Conservation (phyloP, 106 monocot species). For the Apostasia ramifera region DNA sequence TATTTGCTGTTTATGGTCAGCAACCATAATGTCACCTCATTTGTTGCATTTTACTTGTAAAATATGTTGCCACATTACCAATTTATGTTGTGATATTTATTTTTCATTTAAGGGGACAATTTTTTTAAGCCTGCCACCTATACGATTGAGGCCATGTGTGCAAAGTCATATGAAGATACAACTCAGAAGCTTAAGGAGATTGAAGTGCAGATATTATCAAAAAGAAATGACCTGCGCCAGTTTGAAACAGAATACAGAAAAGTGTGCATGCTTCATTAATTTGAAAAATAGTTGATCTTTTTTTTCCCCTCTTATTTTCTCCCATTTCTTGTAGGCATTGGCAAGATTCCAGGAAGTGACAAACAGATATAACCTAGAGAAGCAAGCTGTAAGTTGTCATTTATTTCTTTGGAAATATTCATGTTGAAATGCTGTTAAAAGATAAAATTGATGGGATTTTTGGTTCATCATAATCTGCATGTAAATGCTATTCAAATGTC, state of each 20-base stretch:
- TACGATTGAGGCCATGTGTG: constrained; percentile 79
- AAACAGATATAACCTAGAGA: constrained; percentile 77
- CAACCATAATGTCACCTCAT: background rate
- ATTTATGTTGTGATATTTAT: background rate
- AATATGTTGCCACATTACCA: too few relatives aligned
- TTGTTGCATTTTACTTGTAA: background rate
- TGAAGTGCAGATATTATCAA: constrained; percentile 63
- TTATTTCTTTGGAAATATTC: background rate
- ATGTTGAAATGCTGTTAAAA: too few relatives aligned
- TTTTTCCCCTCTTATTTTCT: background rate
- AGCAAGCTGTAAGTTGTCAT: constrained; percentile 52
- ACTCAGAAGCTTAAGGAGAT: constrained; percentile 76
- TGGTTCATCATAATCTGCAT: too few relatives aligned
- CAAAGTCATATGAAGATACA: constrained; percentile 61
- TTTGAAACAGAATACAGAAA: constrained; percentile 95
- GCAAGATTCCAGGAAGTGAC: constrained; percentile 85
- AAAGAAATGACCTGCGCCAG: constrained; percentile 82
- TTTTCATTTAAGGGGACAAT: constrained; percentile 65
- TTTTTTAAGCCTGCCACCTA: constrained; percentile 90
- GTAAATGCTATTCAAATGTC: too few relatives aligned
- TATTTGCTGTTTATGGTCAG: constrained; percentile 97
- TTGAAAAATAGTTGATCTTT: background rate
- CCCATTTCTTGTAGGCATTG: constrained; percentile 56
- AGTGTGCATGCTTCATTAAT: constrained; percentile 21
- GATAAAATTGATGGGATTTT: too few relatives aligned